These are phyloP conservation scores for Chamaecrista fasciculata DNA, from an alignment of 306 rosid genomes.

Conservation along the genomic window DNA sequence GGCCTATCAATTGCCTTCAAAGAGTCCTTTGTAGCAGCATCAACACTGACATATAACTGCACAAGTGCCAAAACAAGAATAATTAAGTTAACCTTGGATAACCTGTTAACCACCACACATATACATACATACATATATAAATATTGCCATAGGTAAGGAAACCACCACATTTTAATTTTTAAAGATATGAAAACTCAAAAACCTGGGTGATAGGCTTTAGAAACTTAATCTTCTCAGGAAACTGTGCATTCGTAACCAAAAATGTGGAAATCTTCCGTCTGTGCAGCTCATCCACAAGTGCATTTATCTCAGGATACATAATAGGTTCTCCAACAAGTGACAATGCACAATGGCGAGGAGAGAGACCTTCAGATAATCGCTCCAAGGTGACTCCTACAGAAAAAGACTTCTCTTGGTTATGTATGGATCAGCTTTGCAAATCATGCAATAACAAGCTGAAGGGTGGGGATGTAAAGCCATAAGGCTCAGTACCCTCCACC, in stretches of 20 bases:
- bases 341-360: slow-evolving; percentile 94
- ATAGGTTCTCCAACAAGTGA: slow-evolving; percentile 99
- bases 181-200: slow-evolving; percentile 16
- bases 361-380: slow-evolving; percentile 81
- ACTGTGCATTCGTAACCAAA: slow-evolving; percentile 95
- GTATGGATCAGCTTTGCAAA: slow-evolving; percentile 15
- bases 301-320: slow-evolving; percentile 94
- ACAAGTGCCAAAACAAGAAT: slow-evolving; percentile 28
- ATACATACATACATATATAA: too few species aligned
- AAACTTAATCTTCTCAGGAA: slow-evolving; percentile 80
- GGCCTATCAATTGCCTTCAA: slow-evolving; percentile 98
- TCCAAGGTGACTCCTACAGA: slow-evolving; percentile 81
- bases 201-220: slow-evolving; percentile 91
- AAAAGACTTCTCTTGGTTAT: slow-evolving; percentile 23
- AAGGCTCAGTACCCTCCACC: slow-evolving; percentile 15
- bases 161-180: too few species aligned
- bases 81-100: slow-evolving; percentile 17
- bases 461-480: not conserved
- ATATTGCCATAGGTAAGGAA: too few species aligned
- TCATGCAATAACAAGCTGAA: slow-evolving; percentile 9
- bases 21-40: slow-evolving; percentile 93
- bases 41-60: slow-evolving; percentile 97
- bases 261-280: slow-evolving; percentile 82
- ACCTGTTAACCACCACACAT: slow-evolving; percentile 5
- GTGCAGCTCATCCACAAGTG: slow-evolving; percentile 88